Evolutionary conservation across 2,329 filamentous ascomycete species (phyloP).

Genomic region (Phialophora tarda): DNA sequence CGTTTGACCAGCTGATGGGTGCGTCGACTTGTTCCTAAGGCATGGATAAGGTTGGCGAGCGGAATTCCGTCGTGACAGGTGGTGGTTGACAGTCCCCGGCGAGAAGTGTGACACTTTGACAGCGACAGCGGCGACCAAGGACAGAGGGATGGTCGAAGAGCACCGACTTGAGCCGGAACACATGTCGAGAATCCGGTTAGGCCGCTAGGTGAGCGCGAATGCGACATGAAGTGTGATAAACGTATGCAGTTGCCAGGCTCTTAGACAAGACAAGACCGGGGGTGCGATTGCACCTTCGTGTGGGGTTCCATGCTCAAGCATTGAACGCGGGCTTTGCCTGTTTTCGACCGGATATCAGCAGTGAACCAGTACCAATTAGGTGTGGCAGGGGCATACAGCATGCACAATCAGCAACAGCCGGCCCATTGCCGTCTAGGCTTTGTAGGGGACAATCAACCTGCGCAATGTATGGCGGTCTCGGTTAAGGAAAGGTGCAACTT

Average conservation of each 20-base stretch:
- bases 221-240: constrained; percentile 23
- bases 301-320: background rate
- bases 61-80: background rate
- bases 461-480: background rate
- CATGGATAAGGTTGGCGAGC: constrained; percentile 4
- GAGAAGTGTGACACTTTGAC: background rate
- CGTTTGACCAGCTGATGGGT: background rate
- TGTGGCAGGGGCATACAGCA: background rate
- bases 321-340: background rate
- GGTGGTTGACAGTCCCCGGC: background rate
- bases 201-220: constrained; percentile 1
- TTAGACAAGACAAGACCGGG: constrained; percentile 1
- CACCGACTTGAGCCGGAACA: background rate
- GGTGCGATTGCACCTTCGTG: constrained; percentile 4
- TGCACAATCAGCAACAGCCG: background rate
- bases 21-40: constrained; percentile 1
- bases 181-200: constrained; percentile 1
- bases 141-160: background rate
- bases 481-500: background rate
- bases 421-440: no score
- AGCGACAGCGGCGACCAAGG: background rate
- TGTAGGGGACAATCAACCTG: background rate
- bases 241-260: background rate
- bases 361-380: background rate
- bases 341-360: background rate